Evolutionary conservation across 106 monocot species (phyloP), one percentile per base, ranked within the genome.

Genomic region (Chionographis japonica): DNA sequence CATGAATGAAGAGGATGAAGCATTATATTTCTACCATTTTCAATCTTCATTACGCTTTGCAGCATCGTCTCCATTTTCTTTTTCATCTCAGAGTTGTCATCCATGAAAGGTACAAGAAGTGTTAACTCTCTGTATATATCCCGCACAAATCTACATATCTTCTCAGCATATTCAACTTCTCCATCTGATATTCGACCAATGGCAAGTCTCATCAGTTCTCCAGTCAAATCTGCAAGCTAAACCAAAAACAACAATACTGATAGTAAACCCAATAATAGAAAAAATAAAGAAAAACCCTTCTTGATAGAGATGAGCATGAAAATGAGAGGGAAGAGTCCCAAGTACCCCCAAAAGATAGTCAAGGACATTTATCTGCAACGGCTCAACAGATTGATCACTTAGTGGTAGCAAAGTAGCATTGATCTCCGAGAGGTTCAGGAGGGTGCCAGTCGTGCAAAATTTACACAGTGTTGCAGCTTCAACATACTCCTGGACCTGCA

Each of bases 11-110:
- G 52, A 57, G 18, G 41, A 8, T 38, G 72, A 50, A 50, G 12
- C n/a, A 56, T 0, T 1, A 27, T 27, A 27, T 27, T 27, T 27
- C 3, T 91, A 95, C 95, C 95, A 78, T 95, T 95, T 82, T 95
- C 91, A 82, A 95, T 95, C 70, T 95, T 95, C 53, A 86, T 59
- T 38, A 84, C 81, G 65, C 95, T 95, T 65, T 95, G 95, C 72
- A 95, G 88, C 95, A 95, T 91, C 4, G 68, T 66, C 55, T 95
- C 95, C 95, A 95, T 95, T 82, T 95, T 95, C 86, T 91, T 91
- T 84, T 95, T 95, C 95, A 95, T 95, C 68, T 95, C 95, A 66
- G 37, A 56, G 57, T 88, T 83, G 41, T 95, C 95, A 79, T 91
- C 88, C 91, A 95, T 95, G 15, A 80, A 15, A 40, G 91, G 88